A percentile compares a stretch with the other conserved stretches of the same genome.
Evolutionary conservation across 345 rosid species (phyloP).

Genomic region (Ricinus communis): DNA sequence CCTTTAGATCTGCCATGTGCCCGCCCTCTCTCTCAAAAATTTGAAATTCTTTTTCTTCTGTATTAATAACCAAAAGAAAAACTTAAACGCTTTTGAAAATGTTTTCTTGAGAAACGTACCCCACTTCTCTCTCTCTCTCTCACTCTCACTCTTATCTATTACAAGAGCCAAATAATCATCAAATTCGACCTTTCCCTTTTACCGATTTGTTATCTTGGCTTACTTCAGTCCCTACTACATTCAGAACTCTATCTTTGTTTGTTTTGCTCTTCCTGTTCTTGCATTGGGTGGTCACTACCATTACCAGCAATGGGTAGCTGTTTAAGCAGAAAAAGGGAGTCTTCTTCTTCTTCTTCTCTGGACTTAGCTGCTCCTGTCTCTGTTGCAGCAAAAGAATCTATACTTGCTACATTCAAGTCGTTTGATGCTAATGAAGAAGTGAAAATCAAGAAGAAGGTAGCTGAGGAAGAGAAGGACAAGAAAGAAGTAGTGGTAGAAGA

Average conservation of each 20-base stretch:
- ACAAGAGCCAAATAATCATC: background rate
- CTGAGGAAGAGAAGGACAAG: constrained; percentile 2
- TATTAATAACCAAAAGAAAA: constrained; percentile 1
- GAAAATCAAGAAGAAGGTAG: background rate
- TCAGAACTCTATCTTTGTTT: background rate
- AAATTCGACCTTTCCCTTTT: background rate
- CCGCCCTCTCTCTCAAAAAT: constrained; percentile 23
- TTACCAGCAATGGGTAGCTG: constrained; percentile 57
- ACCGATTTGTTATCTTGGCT: background rate
- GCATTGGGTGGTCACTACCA: background rate
- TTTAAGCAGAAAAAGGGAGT: constrained; percentile 50
- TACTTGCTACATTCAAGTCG: constrained; percentile 14
- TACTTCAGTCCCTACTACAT: background rate
- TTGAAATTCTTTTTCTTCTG: constrained; percentile 27
- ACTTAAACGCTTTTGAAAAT: constrained; percentile 26
- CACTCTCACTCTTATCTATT: background rate
- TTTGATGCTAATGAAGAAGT: constrained; percentile 3
- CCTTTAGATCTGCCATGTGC: background rate
- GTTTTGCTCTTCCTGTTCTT: background rate
- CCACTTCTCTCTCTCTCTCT: background rate
- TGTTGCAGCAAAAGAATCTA: background rate
- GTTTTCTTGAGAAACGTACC: constrained; percentile 27
- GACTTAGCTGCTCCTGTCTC: constrained; percentile 21
- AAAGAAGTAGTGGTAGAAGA: constrained; percentile 13
- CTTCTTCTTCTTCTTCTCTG: constrained; percentile 27